Base-by-base conservation (phyloP, 768 basidiomycete genomes). In the Leucosporidium scottii region DNA sequence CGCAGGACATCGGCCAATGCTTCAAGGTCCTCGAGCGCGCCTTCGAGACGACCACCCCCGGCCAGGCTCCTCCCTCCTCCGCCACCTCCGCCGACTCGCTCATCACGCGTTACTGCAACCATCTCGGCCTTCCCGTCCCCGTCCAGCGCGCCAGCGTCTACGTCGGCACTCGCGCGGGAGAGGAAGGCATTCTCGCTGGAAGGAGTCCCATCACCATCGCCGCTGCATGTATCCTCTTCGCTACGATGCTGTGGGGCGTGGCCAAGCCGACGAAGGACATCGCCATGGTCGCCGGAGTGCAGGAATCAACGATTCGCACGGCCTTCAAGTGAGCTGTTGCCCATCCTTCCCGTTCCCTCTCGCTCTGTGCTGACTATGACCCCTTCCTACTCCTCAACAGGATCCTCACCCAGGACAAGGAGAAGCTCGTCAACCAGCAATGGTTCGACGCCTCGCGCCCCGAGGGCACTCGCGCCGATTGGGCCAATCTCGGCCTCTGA, bases 121-220 rank as follows among this genome's bases (percentile, higher is more conserved):
- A 93, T 76, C 84, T 96, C 68, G 90, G 89, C 73, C 82, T 96
- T 44, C 87, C 90, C 2, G 81, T 88, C 44, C 88, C 85, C 67
- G 83, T 94, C 65, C 90, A 93, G 78, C 83, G 86, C 30, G 89
- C 91, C 50, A 90, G 89, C 76, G 82, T 85, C 25, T 88, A 92
- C 70, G 87, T 93, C 77, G 90, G 92, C 70, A 78, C 87, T 64
- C 84, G 85, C 36, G 89, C 90, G 20, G 84, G 91, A 61, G 83
- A 88, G 70, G 84, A 88, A 72, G 90, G 91, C 53, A 88, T 94
- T 69, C 92, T 93, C 44, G 92, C 93, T 76, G 96, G 96, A 30
- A 83, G 96, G 69, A 91, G 87, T 74, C 94, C 94, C 1, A 90
- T 97, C 61, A 96, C 96, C n/a, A 93, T 99, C 73, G 96, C 94